phyloP scores from a whole-genome alignment of 2,329 filamentous ascomycete species.

The Nectriaceae sp. region DNA sequence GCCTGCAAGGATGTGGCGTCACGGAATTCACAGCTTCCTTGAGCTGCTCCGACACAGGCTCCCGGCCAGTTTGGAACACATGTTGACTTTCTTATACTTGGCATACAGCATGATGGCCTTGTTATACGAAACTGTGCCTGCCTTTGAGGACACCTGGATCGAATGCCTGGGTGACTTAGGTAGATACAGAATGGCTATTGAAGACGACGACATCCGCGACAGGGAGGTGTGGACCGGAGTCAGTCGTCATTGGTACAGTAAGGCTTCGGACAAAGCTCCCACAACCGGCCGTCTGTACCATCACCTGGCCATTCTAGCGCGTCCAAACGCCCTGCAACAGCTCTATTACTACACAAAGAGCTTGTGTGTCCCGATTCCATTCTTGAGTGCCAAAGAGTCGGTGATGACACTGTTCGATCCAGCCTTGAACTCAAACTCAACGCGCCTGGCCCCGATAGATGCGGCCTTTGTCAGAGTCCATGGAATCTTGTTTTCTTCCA shows the following conservation, averaged over 20 bases:
- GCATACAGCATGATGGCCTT: conserved; percentile 90
- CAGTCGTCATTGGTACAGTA: conserved; percentile 80
- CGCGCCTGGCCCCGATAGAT: conserved; percentile 48
- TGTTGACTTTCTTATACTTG: conserved; percentile 87
- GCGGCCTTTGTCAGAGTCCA: conserved; percentile 64
- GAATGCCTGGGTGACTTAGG: conserved; percentile 88
- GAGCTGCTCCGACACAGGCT: conserved; percentile 75
- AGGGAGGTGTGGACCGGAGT: conserved; percentile 82
- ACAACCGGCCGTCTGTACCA: conserved; percentile 81
- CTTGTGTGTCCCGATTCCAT: conserved; percentile 67
- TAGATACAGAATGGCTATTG: conserved; percentile 85
- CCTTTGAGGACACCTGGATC: conserved; percentile 88
- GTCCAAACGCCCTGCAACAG: conserved; percentile 70
- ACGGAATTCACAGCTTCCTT: conserved; percentile 85
- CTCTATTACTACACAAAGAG: conserved; percentile 73
- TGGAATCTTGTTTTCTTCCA: conserved; percentile 62
- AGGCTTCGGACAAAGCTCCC: conserved; percentile 76
- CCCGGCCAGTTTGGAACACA: conserved; percentile 79
- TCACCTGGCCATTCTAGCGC: conserved; percentile 78
- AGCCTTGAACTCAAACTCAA: conserved; percentile 43
- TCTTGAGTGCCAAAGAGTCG: conserved; percentile 67
- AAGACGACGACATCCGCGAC: conserved; percentile 75
- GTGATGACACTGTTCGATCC: conserved; percentile 71
- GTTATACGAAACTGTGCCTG: conserved; percentile 80
- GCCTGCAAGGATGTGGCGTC: conserved; percentile 92